These are phyloP conservation scores for Leccinum pachyderme DNA, from an alignment of 1,284 basidiomycete species.

Conservation along the genomic window DNA sequence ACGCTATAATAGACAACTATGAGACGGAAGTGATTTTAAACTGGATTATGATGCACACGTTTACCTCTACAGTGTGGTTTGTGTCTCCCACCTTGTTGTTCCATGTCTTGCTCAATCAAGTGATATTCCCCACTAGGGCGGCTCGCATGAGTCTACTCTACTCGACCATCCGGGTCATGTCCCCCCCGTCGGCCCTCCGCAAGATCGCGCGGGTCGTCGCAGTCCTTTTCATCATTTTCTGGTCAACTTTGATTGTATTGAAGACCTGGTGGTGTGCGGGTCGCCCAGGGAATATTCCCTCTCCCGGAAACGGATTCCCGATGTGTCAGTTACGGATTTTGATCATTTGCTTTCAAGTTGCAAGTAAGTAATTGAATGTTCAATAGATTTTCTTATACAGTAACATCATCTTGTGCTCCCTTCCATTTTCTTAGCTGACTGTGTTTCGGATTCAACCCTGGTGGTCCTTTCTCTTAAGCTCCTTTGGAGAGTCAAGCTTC, in stretches of 20 bases:
- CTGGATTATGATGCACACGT: neutral
- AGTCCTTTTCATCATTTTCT: neutral
- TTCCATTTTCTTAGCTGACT: neutral
- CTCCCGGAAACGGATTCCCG: neutral
- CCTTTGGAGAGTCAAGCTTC: neutral
- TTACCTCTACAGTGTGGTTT: neutral
- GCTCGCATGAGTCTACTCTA: neutral
- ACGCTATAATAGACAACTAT: neutral
- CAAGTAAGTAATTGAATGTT: neutral
- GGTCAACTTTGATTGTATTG: neutral
- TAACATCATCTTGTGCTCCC: neutral
- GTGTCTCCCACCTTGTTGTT: neutral
- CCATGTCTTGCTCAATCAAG: neutral
- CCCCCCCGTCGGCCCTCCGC: neutral
- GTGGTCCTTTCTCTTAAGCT: neutral
- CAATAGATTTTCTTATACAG: neutral
- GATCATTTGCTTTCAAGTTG: neutral
- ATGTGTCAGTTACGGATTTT: neutral
- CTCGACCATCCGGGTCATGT: neutral
- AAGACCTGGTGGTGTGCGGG: neutral
- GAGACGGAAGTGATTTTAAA: neutral
- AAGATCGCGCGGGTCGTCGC: neutral
- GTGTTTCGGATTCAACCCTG: neutral
- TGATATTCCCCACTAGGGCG: neutral
- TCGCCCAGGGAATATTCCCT: neutral